A percentile compares a stretch with the other conserved stretches of the same genome.
phyloP scores from a whole-genome alignment of 2,329 filamentous ascomycete species.

The Claviceps citrina region DNA sequence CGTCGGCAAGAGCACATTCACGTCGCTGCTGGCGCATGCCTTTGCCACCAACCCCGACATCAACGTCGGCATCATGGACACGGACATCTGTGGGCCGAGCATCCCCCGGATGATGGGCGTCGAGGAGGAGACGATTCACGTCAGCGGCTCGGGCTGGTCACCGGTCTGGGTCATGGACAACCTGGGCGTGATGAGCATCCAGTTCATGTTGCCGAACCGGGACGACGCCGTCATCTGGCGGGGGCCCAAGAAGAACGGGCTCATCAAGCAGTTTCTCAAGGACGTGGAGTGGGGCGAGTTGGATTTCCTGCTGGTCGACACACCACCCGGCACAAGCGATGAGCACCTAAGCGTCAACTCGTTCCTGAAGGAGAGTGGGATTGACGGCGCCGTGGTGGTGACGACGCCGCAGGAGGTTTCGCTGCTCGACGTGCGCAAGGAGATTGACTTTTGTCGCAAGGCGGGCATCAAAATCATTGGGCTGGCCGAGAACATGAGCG shows the following conservation, averaged over 20 bases:
- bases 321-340: conserved; percentile 85
- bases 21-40: conserved; percentile 71
- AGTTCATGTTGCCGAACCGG: conserved; percentile 89
- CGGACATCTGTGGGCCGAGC: conserved; percentile 88
- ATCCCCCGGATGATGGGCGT: conserved; percentile 99
- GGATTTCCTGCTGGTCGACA: conserved; percentile 87
- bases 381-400: conserved; percentile 84
- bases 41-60: conserved; percentile 68
- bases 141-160: conserved; percentile 77
- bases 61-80: conserved; percentile 91
- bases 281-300: conserved; percentile 96
- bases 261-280: conserved; percentile 96
- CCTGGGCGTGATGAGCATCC: conserved; percentile 88
- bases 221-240: conserved; percentile 97
- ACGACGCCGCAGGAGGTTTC: conserved; percentile 92
- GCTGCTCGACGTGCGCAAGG: conserved; percentile 84
- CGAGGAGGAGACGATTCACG: conserved; percentile 82
- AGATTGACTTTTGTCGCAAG: conserved; percentile 95
- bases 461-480: conserved; percentile 79
- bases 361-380: conserved; percentile 76
- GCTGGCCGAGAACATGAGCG: conserved; percentile 94
- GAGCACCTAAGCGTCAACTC: conserved; percentile 91
- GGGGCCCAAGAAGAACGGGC: conserved; percentile 92
- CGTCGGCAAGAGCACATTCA: conserved; percentile 92
- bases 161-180: conserved; percentile 95